Base-by-base conservation (phyloP, 495 filamentous ascomycete species). In the Alectoria sarmentosa region DNA sequence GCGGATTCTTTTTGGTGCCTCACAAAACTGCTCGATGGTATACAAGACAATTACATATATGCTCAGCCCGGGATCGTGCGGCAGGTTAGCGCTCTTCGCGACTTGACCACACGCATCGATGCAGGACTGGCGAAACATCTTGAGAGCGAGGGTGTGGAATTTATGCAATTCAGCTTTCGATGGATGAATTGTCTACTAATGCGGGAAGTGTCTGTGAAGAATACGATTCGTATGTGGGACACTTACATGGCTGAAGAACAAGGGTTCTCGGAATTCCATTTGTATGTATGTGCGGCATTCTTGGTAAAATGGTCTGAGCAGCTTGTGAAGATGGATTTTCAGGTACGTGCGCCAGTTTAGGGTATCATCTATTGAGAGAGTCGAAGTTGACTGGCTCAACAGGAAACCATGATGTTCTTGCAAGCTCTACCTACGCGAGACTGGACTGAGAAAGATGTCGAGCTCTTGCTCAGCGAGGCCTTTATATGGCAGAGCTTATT, bases 171-270 rank as follows among this genome's bases (percentile, higher is more conserved):
- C 72, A 96, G 91, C 73, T 98, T 98, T 73, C 83, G 94, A 65
- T 98, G 94, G 94, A 98, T 98, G 94, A 98, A 98, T 70, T 98
- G 94, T 71, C 82, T 98, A 65, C 79, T 98, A 68, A 98, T 98
- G 94, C 83, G 94, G 66, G 94, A 98, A 76, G 89, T 98, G 65
- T 96, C 87, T 74, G 91, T 98, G 48, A 89, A 86, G 75, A 97
- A 96, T 70, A 96, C 90, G 1, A 96, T 98, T 68, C 80, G 94
- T 66, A 98, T 98, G 94, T 98, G 94, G 94, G 94, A 98, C 77
- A 98, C 94, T 15, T 98, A 98, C 76, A 85, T 98, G 81, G 91
- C 94, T 63, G 94, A 98, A 81, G 95, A 97, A 67, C 90, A 96
- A 80, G 95, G 94, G 67, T 98, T 98, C 78, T 96, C 92, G 0